A percentile compares a stretch with the other conserved stretches of the same genome.
Evolutionary conservation across 257 asterid genomes (phyloP).

Genomic region (Fraxinus pennsylvanica): DNA sequence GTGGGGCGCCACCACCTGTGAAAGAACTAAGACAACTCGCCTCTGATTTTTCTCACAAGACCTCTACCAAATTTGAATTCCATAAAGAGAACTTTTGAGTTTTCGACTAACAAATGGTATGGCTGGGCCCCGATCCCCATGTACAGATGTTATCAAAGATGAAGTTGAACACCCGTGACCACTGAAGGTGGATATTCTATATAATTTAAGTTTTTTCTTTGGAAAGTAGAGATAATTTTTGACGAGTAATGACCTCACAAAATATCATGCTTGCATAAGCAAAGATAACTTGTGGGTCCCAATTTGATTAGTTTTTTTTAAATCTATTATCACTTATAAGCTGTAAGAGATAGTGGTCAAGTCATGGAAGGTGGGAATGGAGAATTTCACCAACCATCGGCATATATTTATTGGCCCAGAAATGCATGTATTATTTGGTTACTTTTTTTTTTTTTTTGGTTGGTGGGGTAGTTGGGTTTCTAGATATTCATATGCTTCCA

Average conservation of each 20-base stretch:
- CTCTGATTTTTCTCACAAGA: conserved; percentile 66
- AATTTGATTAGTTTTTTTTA: conserved; percentile 12
- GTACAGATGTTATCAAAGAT: conserved; percentile 3
- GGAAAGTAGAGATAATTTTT: conserved; percentile 16
- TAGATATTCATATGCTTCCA: neutral
- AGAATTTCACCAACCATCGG: conserved; percentile 18
- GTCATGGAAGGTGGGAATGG: conserved; percentile 18
- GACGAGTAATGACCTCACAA: conserved; percentile 17
- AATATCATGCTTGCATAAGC: conserved; percentile 34
- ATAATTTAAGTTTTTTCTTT: neutral
- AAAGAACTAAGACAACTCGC: conserved; percentile 64
- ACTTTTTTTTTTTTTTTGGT: neutral
- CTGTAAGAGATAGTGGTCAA: conserved; percentile 22
- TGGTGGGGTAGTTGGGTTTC: neutral
- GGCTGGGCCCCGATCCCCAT: neutral
- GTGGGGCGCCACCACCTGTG: conserved; percentile 89
- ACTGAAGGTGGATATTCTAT: conserved; percentile 13
- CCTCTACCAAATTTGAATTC: conserved; percentile 81
- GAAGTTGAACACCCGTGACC: conserved; percentile 22
- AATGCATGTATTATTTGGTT: conserved; percentile 13
- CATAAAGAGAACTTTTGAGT: conserved; percentile 83
- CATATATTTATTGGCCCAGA: neutral
- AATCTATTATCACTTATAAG: neutral
- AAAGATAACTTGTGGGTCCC: conserved; percentile 23
- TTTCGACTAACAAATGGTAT: neutral